phyloP scores from a whole-genome alignment of 75 land plant genomes.

The Azolla pinnata region DNA sequence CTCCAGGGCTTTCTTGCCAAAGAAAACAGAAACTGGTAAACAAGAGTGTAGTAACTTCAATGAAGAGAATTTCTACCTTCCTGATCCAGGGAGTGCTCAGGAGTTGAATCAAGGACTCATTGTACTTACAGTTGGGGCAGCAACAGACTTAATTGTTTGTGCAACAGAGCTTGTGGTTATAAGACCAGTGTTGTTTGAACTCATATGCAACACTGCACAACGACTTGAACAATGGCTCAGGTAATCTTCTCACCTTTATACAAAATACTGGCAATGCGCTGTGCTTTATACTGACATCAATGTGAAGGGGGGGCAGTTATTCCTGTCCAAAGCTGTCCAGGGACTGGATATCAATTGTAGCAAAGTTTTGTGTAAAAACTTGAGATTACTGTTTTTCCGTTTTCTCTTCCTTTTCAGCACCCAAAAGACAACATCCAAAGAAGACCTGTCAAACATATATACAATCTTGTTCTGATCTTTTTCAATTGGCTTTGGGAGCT shows the following conservation, averaged over 20 bases:
- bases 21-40: not conserved
- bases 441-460: no score
- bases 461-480: no score
- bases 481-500: no score
- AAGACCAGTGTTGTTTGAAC: constrained; percentile 6
- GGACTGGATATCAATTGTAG: no score
- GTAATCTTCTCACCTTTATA: constrained; percentile 6
- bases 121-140: constrained; percentile 19
- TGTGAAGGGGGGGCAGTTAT: no score
- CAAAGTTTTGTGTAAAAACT: no score
- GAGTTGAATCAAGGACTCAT: constrained; percentile 15
- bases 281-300: no score
- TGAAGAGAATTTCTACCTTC: constrained; percentile 2
- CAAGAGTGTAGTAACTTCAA: not conserved
- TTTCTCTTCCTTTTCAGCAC: no score
- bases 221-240: constrained; percentile 29
- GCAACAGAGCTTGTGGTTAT: constrained; percentile 12
- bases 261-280: no score
- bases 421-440: no score
- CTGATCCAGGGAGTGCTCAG: constrained; percentile 13
- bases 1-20: not conserved
- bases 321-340: no score
- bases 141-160: constrained; percentile 28
- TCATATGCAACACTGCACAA: constrained; percentile 7
- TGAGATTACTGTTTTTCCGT: no score